Evolutionary conservation across 768 basidiomycete species (phyloP).

Genomic region (Suillus clintonianus): DNA sequence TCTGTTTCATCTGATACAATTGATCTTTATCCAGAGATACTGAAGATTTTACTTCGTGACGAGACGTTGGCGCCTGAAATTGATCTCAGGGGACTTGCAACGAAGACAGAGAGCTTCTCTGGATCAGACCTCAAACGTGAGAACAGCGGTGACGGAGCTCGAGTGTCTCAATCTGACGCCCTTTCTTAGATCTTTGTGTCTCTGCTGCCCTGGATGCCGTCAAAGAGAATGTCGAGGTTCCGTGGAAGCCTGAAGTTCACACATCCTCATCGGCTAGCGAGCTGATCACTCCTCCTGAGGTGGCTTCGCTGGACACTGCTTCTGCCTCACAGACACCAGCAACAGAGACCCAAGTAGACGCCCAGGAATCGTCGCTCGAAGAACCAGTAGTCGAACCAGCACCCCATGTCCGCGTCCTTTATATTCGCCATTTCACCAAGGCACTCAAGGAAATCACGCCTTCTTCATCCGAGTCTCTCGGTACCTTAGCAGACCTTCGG

Average conservation of each 20-base stretch:
- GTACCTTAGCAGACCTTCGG: slow-evolving; percentile 71
- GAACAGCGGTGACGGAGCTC: slow-evolving; percentile 25
- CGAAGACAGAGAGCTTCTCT: slow-evolving; percentile 83
- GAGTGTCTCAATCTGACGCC: not conserved
- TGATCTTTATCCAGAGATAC: slow-evolving; percentile 58
- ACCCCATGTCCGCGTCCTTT: slow-evolving; percentile 42
- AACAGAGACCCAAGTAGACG: slow-evolving; percentile 5
- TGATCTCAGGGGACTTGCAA: slow-evolving; percentile 59
- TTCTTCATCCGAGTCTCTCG: slow-evolving; percentile 81
- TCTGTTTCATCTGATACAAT: slow-evolving; percentile 6
- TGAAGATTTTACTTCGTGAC: slow-evolving; percentile 84
- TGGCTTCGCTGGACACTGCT: slow-evolving; percentile 4
- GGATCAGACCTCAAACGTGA: slow-evolving; percentile 94
- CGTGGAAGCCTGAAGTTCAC: slow-evolving; percentile 54
- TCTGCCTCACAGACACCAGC: slow-evolving; percentile 1
- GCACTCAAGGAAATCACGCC: slow-evolving; percentile 90
- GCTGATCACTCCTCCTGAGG: slow-evolving; percentile 3
- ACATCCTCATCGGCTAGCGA: slow-evolving; percentile 4
- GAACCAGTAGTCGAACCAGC: slow-evolving; percentile 1
- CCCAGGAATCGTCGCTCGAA: slow-evolving; percentile 6
- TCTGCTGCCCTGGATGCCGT: slow-evolving; percentile 90
- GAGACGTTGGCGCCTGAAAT: slow-evolving; percentile 70
- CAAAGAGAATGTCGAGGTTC: slow-evolving; percentile 80
- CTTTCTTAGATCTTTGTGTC: slow-evolving; percentile 78
- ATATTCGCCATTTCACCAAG: slow-evolving; percentile 70